Evolutionary conservation across 495 filamentous ascomycete species (phyloP).

Genomic region (Xylaria scruposa): DNA sequence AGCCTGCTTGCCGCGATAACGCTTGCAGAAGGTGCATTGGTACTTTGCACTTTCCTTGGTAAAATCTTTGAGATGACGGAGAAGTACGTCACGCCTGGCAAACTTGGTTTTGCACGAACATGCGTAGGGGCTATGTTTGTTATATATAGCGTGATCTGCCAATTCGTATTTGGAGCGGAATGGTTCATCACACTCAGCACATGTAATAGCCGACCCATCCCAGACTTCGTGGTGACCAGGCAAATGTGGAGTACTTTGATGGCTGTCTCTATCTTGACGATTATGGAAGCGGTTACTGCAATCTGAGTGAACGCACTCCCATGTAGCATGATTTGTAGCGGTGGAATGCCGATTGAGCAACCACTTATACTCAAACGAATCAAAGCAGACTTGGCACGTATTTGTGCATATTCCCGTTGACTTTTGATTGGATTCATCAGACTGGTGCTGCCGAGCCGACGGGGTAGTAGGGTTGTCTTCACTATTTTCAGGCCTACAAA

Average conservation of each 20-base stretch:
- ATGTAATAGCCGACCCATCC: constrained; percentile 6
- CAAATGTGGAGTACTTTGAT: not conserved
- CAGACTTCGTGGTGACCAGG: constrained; percentile 21
- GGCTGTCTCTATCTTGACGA: no score
- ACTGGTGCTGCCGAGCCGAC: not conserved
- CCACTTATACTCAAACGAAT: not conserved
- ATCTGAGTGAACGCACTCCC: not conserved
- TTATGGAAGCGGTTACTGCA: not conserved
- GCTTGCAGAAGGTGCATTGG: constrained; percentile 43
- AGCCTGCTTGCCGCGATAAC: constrained; percentile 42
- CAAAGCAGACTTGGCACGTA: not conserved
- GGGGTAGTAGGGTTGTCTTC: not conserved
- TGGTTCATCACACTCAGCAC: constrained; percentile 31
- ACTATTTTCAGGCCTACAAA: not conserved
- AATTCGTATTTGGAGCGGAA: constrained; percentile 6
- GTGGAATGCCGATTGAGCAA: not conserved
- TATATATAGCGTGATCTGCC: constrained; percentile 13
- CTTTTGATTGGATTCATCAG: not conserved
- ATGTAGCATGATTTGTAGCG: not conserved
- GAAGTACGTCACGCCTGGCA: constrained; percentile 37
- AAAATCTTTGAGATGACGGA: constrained; percentile 38
- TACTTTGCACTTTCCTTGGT: constrained; percentile 21
- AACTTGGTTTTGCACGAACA: constrained; percentile 41
- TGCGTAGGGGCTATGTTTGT: constrained; percentile 24
- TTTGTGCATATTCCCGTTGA: not conserved